phyloP scores from a whole-genome alignment of 768 basidiomycete genomes.

The Epithele typhae region DNA sequence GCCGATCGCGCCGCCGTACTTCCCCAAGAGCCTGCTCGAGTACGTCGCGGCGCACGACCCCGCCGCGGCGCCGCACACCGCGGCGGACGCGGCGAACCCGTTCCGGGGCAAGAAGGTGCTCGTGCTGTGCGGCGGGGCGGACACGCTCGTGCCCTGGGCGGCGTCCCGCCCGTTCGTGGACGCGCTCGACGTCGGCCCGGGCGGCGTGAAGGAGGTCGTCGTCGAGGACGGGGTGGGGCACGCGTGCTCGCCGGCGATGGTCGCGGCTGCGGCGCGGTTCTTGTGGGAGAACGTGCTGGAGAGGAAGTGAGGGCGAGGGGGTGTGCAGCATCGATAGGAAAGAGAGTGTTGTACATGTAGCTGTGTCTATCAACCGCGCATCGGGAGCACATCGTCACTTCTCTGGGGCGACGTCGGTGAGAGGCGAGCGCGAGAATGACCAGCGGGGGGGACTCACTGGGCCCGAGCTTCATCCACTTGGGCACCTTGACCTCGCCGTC shows the following conservation, averaged over 20 bases:
- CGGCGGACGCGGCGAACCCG: constrained; percentile 39
- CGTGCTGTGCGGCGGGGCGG: constrained; percentile 60
- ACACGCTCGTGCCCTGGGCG: constrained; percentile 67
- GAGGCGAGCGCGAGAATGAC: no score
- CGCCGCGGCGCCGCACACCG: constrained; percentile 35
- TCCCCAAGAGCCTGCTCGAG: constrained; percentile 50
- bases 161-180: constrained; percentile 53
- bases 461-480: constrained; percentile 73
- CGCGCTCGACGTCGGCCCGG: constrained; percentile 43
- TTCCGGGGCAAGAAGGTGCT: constrained; percentile 71
- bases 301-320: not conserved
- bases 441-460: constrained; percentile 34
- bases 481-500: constrained; percentile 56
- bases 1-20: constrained; percentile 43
- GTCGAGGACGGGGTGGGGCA: constrained; percentile 59
- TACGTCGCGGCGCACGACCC: constrained; percentile 46
- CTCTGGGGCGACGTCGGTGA: no score
- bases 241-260: constrained; percentile 57
- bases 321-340: no score
- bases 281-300: constrained; percentile 20
- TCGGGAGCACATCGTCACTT: no score
- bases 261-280: constrained; percentile 35
- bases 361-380: no score
- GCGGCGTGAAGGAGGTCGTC: constrained; percentile 52
- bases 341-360: no score